Evolutionary conservation across 306 rosid species (phyloP), one percentile per base, ranked within the genome.

Genomic region (Dryas alaskensis): DNA sequence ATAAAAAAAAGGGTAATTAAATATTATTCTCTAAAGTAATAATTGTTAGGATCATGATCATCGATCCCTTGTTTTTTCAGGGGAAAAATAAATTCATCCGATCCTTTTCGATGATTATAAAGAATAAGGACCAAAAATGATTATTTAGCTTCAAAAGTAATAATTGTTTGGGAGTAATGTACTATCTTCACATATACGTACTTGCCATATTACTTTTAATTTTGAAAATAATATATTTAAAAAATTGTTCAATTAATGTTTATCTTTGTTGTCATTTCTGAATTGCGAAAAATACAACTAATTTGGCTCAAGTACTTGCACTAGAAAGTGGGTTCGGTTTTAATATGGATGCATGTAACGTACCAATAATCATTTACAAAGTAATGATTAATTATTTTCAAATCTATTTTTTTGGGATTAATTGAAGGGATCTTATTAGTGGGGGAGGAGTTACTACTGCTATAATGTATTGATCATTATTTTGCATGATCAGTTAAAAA

Each of bases 261-360:
- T 31, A 31, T 31, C 37, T 31, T 31, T 31, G 2, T 31, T 31
- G 37, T 31, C 37, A 31, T 2, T 31, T 31, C 37, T 31, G 37
- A 31, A 31, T 31, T 31, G 2, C 3, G 37, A 31, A 31, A 31
- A 31, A 31, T 2, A 31, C 37, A 31, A 27, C 8, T 11, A 10
- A 25, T 25, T 6, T 59, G 42, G 64, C n/a, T 27, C 2, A 4
- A 13, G 3, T 59, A 59, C 10, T 59, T 59, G 11, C 42, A 59
- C n/a, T 59, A 10, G 22, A 39, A 0, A 3, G 67, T 61, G 67
- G 11, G 37, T 61, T 61, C 47, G 45, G 19, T 60, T 60, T 60
- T 60, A 11, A 12, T 11, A 60, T 31, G 43, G 17, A 31, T 31
- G 45, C 65, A 61, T 39, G 66, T 62, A 62, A 62, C 67, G 67